These are phyloP conservation scores for Zanthoxylum bungeanum DNA, from an alignment of 345 rosid species.

Conservation along the genomic window DNA sequence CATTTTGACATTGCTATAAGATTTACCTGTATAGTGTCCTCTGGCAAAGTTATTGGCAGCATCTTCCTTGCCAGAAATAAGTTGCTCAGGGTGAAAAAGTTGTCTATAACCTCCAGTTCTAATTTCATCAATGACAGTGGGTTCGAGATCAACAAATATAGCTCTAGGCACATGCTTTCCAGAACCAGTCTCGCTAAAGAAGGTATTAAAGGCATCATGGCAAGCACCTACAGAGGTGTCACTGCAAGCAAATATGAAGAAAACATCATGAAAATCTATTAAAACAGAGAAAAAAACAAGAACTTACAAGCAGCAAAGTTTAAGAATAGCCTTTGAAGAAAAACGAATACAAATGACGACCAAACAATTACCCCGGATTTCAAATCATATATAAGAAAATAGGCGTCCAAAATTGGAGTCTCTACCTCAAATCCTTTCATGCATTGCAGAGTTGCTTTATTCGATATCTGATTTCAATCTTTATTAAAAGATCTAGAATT, in stretches of 20 bases:
- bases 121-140: constrained; percentile 84
- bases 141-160: constrained; percentile 77
- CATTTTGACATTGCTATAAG: constrained; percentile 1
- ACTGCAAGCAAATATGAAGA: constrained; percentile 34
- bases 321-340: neutral
- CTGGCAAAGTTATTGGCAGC: constrained; percentile 93
- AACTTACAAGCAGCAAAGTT: neutral
- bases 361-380: neutral
- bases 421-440: neutral
- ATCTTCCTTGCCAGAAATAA: constrained; percentile 91
- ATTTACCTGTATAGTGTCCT: constrained; percentile 78
- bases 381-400: neutral
- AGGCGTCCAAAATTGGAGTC: neutral
- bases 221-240: constrained; percentile 56
- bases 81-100: constrained; percentile 92
- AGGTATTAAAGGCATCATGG: constrained; percentile 80
- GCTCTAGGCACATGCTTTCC: constrained; percentile 93
- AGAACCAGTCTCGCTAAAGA: constrained; percentile 91
- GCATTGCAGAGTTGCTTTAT: neutral
- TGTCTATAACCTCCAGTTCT: constrained; percentile 72
- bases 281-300: neutral
- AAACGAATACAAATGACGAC: no score
- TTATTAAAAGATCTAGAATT: neutral
- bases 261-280: neutral
- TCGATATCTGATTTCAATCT: neutral